Base-by-base conservation (phyloP, 2,329 filamentous ascomycete genomes). In the Beauveria australis region DNA sequence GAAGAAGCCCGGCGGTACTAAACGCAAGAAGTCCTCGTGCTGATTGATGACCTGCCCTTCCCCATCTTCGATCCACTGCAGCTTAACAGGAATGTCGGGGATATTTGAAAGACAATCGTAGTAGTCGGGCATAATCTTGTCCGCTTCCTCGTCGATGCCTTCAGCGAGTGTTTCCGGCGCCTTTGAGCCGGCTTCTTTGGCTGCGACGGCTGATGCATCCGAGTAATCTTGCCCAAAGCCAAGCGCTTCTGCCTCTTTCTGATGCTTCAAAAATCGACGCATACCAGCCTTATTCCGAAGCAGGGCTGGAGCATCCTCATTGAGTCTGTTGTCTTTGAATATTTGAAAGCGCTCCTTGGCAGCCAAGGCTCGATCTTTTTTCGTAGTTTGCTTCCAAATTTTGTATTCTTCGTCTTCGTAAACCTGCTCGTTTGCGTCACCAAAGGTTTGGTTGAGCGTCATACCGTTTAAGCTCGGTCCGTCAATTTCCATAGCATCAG, bases 341-440 rank as follows among this genome's bases (percentile, higher is more conserved):
- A 99, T 82, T 44, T 89, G 84, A 72, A 92, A 87, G 37, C 94
- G 85, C 71, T 96, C 91, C 64, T 92, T 91, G 62, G 94, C 89
- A 58, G 93, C 85, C 26, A 89, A 78, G 4, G 94, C 94, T 64
- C 94, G 87, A 69, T 96, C 92, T 71, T 94, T 97, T 76, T 97
- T 97, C 2, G 94, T 99, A 46, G 96, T 91, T 74, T 97, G 93
- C 76, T 97, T 99, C 94, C 95, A 99, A 41, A 94, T 89, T 72
- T 95, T 96, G 76, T 94, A 96, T 70, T 97, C 93, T 62, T 97
- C 92, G 67, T 97, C 92, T 67, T 95, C 86, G 66, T 91, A 91
- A 14, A 84, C 82, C 66, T 96, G 90, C 67, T 95, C 89, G 16
- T 79, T 81, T 33, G 83, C 83, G 62, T 88, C 81, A 18, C 83